Conservation (phyloP, 2,329 filamentous ascomycete species). For the Colletotrichum tropicicola region DNA sequence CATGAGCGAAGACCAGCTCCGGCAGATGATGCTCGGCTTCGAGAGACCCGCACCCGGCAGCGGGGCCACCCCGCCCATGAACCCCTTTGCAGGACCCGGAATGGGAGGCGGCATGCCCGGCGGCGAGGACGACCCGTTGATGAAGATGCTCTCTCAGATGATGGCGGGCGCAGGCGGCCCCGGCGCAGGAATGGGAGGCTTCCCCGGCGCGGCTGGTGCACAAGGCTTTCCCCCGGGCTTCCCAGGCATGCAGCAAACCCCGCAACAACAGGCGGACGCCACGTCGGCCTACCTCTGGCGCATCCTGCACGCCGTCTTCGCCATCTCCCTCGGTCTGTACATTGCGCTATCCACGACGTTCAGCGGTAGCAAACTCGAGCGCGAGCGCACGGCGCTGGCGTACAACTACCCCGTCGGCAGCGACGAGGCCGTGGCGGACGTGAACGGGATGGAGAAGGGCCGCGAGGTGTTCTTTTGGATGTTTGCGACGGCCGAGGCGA, state of each 20-base stretch:
- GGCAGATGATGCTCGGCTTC: conserved; percentile 71
- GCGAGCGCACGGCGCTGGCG: conserved; percentile 53
- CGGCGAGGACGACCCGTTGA: conserved; percentile 55
- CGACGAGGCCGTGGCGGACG: conserved; percentile 36
- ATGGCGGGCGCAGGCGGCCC: conserved; percentile 53
- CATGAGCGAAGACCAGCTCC: conserved; percentile 67
- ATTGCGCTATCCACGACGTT: conserved; percentile 75
- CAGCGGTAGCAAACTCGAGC: conserved; percentile 69
- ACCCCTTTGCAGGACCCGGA: conserved; percentile 29
- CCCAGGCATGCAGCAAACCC: conserved; percentile 44
- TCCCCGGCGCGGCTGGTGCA: conserved; percentile 6
- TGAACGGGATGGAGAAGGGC: conserved; percentile 42
- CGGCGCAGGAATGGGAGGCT: conserved; percentile 30
- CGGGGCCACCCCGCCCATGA: conserved; percentile 35
- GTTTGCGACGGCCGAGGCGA: conserved; percentile 80
- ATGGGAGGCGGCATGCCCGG: conserved; percentile 33
- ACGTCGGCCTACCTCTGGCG: conserved; percentile 68
- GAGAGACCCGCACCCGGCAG: conserved; percentile 45
- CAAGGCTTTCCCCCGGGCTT: conserved; percentile 40
- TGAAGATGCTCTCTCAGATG: conserved; percentile 81
- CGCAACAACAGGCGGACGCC: conserved; percentile 42
- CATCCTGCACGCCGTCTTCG: conserved; percentile 77
- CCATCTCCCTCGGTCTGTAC: conserved; percentile 75
- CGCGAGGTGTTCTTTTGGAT: conserved; percentile 75
- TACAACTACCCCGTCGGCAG: conserved; percentile 37